Percentiles rank a stretch among this genome's conserved stretches.
Conservation (phyloP, 1,284 basidiomycete species). For the Tausonia pullulans region DNA sequence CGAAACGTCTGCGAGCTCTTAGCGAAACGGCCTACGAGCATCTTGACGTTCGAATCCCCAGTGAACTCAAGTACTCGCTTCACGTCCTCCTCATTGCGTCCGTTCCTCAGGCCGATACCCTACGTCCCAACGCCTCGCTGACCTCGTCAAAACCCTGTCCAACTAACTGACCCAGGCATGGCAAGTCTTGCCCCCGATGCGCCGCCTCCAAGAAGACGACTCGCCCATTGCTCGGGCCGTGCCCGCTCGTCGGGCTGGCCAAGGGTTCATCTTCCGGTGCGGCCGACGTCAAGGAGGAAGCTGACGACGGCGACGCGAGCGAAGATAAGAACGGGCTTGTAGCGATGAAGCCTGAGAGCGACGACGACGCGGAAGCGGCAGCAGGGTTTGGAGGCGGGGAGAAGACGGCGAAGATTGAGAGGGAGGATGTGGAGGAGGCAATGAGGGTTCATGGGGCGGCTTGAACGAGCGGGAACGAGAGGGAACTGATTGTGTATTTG, state of each 20-base stretch:
- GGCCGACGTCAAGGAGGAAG: background rate
- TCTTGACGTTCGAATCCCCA: conserved; percentile 51
- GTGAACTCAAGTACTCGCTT: conserved; percentile 54
- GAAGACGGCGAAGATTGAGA: conserved; percentile 7
- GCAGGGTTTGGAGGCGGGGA: background rate
- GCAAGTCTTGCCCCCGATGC: conserved; percentile 21
- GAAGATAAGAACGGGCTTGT: background rate
- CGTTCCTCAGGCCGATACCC: conserved; percentile 24
- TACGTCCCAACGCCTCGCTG: background rate
- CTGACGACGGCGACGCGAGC: background rate
- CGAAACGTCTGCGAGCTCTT: background rate
- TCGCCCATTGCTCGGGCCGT: conserved; percentile 8
- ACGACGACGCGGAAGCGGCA: background rate
- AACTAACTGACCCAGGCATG: background rate
- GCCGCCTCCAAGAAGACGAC: conserved; percentile 23
- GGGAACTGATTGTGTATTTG: too few species aligned
- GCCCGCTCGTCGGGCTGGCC: conserved; percentile 11
- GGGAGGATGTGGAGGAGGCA: conserved; percentile 10
- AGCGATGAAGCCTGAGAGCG: conserved; percentile 3
- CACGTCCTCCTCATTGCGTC: conserved; percentile 61
- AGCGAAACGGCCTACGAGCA: conserved; percentile 55
- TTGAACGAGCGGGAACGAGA: too few species aligned
- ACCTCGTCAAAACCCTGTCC: background rate
- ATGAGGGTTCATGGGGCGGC: background rate
- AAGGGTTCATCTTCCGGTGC: background rate